A percentile compares a stretch with the other conserved stretches of the same genome.
These are phyloP conservation scores for Cordyceps fumosorosea DNA, from an alignment of 2,329 filamentous ascomycete species.

Conservation along the genomic window DNA sequence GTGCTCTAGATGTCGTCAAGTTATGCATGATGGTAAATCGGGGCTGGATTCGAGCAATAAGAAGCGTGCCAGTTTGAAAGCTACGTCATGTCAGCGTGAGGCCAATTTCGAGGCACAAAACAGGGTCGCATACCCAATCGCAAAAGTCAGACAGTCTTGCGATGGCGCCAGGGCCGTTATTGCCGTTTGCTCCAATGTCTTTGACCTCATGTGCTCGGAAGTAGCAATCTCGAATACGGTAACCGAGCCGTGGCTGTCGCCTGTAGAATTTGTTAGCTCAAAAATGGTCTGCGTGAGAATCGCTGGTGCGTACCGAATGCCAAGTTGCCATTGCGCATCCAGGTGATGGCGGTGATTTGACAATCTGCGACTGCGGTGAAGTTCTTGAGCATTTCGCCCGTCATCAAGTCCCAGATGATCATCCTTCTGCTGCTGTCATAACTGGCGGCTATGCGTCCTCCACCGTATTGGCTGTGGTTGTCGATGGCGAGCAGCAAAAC, in stretches of 20 bases:
- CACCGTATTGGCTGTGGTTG: slow-evolving; percentile 80
- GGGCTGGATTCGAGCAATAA: slow-evolving; percentile 84
- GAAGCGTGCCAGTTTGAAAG: slow-evolving; percentile 89
- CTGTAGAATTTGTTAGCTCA: slow-evolving; percentile 37
- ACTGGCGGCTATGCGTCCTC: slow-evolving; percentile 81
- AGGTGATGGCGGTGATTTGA: slow-evolving; percentile 68
- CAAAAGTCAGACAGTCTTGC: slow-evolving; percentile 87
- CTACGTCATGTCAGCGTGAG: slow-evolving; percentile 38
- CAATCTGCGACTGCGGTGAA: slow-evolving; percentile 81
- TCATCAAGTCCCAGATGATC: slow-evolving; percentile 94
- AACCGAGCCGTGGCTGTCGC: slow-evolving; percentile 86
- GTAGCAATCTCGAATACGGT: slow-evolving; percentile 92
- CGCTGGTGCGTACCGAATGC: slow-evolving; percentile 68
- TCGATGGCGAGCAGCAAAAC: slow-evolving; percentile 82
- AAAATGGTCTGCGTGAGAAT: neutral
- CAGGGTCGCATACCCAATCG: slow-evolving; percentile 69
- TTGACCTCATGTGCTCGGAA: slow-evolving; percentile 82
- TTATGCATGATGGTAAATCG: slow-evolving; percentile 93
- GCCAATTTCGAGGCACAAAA: neutral
- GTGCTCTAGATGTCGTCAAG: slow-evolving; percentile 72
- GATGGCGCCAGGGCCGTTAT: slow-evolving; percentile 90
- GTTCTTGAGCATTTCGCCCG: slow-evolving; percentile 82
- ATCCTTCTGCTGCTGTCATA: slow-evolving; percentile 87
- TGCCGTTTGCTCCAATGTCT: slow-evolving; percentile 86
- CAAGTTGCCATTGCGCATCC: slow-evolving; percentile 97